phyloP scores from a whole-genome alignment of 352 stramenopile species.

The Globisporangium parvum region DNA sequence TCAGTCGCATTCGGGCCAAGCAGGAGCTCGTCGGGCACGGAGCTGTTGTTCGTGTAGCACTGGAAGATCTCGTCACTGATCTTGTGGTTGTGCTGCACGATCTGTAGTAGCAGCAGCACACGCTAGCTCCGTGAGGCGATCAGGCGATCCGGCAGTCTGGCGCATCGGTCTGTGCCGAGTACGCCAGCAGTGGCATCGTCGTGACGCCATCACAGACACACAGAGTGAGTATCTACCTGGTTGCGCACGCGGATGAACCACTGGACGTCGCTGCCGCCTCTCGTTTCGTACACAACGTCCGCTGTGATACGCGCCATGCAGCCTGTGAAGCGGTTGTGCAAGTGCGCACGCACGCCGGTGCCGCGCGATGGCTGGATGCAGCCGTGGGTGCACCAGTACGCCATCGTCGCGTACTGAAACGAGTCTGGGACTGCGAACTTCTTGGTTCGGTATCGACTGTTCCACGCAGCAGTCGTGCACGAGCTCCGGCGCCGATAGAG shows the following conservation, averaged over 20 bases:
- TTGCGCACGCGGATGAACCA: constrained; percentile 79
- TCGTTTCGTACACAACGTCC: constrained; percentile 69
- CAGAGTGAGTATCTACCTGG: constrained; percentile 23
- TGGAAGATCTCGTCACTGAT: constrained; percentile 76
- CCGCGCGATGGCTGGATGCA: constrained; percentile 71
- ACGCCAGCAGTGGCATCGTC: too few relatives aligned
- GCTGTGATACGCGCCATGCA: constrained; percentile 67
- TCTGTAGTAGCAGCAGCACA: constrained; percentile 21
- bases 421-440: constrained; percentile 58
- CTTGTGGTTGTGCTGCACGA: constrained; percentile 68
- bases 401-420: constrained; percentile 81
- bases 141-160: not conserved
- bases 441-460: constrained; percentile 70
- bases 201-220: not conserved
- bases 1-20: constrained; percentile 23
- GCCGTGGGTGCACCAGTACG: constrained; percentile 81
- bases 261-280: constrained; percentile 24
- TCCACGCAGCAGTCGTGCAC: constrained; percentile 66
- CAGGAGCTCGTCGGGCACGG: constrained; percentile 62
- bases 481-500: constrained; percentile 71
- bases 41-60: constrained; percentile 79
- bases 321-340: constrained; percentile 76
- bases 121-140: not conserved
- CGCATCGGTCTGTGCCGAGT: too few relatives aligned
- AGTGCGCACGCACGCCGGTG: constrained; percentile 63